Evolutionary conservation across 257 asterid species (phyloP).

Genomic region (Striga asiatica): DNA sequence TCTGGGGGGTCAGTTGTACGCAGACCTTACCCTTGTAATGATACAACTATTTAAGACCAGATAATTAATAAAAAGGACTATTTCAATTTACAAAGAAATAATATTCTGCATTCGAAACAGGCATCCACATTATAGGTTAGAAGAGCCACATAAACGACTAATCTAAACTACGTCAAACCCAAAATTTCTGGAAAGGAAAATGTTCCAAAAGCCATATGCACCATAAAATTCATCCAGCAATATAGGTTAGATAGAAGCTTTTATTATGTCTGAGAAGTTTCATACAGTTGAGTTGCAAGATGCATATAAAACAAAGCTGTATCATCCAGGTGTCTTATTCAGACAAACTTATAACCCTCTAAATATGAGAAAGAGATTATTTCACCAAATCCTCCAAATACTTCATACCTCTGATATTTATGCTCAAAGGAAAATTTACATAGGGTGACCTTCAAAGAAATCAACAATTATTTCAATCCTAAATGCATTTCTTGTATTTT

Average conservation of each 20-base stretch:
- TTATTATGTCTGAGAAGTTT: background rate
- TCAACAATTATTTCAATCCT: background rate
- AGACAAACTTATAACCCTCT: background rate
- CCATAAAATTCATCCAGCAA: background rate
- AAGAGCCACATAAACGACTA: background rate
- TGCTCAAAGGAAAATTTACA: background rate
- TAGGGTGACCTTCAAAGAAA: background rate
- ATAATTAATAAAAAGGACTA: background rate
- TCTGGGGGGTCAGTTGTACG: no score
- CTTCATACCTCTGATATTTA: background rate
- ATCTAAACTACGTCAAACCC: background rate
- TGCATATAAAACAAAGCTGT: background rate
- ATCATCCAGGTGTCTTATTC: background rate
- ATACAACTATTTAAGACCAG: slow-evolving; percentile 4
- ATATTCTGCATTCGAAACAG: background rate
- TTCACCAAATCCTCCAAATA: background rate
- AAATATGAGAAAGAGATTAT: background rate
- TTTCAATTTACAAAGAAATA: background rate
- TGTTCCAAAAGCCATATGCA: background rate
- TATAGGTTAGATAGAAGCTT: background rate
- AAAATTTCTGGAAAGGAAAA: slow-evolving; percentile 4
- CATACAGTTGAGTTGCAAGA: background rate
- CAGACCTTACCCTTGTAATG: no score
- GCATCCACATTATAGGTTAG: background rate
- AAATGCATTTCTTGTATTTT: background rate